These are phyloP conservation scores for Fragaria ananassa DNA, from an alignment of 306 rosid species.

Conservation along the genomic window DNA sequence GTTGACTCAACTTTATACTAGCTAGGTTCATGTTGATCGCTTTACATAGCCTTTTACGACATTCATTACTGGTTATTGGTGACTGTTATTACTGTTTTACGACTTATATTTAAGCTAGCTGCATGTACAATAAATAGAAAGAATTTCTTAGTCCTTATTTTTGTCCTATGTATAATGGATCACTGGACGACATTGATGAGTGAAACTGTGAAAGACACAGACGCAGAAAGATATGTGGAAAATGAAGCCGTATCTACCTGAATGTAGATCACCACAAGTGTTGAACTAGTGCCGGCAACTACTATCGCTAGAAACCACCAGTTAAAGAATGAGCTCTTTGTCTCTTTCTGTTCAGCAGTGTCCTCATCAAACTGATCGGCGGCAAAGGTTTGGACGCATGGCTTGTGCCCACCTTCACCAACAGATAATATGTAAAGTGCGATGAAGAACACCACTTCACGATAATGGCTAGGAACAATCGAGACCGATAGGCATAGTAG, in stretches of 20 bases:
- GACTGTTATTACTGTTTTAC: too few species aligned
- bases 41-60: too few species aligned
- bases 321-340: conserved; percentile 65
- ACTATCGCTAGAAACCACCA: conserved; percentile 76
- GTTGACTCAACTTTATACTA: too few species aligned
- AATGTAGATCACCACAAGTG: conserved; percentile 42
- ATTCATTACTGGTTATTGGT: too few species aligned
- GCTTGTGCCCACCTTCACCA: conserved; percentile 74
- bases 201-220: not conserved
- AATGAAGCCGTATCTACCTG: conserved; percentile 31
- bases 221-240: too few species aligned
- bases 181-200: too few species aligned
- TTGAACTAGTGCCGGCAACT: conserved; percentile 42
- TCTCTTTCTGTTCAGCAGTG: conserved; percentile 40
- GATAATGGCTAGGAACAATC: conserved; percentile 20
- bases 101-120: too few species aligned
- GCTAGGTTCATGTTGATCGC: too few species aligned
- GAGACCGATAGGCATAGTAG: conserved; percentile 49
- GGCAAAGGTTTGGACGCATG: conserved; percentile 77
- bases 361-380: conserved; percentile 75
- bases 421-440: conserved; percentile 54
- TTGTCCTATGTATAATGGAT: too few species aligned
- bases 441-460: conserved; percentile 33
- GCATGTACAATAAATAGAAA: too few species aligned
- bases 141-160: too few species aligned